phyloP scores from a whole-genome alignment of 176 grass and related monocot species.

The Tillandsia leiboldiana region DNA sequence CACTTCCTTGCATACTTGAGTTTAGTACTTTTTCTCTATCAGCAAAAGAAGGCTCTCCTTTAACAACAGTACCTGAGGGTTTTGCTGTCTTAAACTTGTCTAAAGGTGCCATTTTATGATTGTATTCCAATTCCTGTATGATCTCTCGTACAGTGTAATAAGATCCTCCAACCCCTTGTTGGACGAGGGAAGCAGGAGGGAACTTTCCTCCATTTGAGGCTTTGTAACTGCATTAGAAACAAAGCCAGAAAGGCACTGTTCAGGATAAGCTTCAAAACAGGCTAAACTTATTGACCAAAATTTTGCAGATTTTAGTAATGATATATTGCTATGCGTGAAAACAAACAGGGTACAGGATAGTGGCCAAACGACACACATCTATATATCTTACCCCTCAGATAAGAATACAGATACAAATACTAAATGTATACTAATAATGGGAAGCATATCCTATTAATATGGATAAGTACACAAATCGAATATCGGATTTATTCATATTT shows the following conservation, averaged over 20 bases:
- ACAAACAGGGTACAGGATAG: too few species aligned
- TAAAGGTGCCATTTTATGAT: constrained; percentile 19
- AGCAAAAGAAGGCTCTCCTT: constrained; percentile 3
- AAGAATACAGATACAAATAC: too few species aligned
- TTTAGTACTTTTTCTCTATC: not conserved
- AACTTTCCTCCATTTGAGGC: constrained; percentile 56
- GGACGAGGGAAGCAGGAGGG: constrained; percentile 4
- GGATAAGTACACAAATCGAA: too few species aligned
- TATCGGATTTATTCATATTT: too few species aligned
- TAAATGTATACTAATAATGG: too few species aligned
- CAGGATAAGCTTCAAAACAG: constrained; percentile 4
- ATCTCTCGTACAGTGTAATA: constrained; percentile 40
- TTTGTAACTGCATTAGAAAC: constrained; percentile 46
- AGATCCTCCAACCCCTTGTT: constrained; percentile 29
- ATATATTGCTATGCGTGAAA: too few species aligned
- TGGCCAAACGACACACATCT: too few species aligned
- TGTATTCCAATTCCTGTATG: constrained; percentile 53
- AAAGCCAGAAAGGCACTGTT: constrained; percentile 1
- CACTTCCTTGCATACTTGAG: not conserved
- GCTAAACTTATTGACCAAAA: too few species aligned
- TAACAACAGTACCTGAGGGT: constrained; percentile 10
- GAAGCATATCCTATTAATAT: too few species aligned
- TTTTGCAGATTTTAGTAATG: too few species aligned
- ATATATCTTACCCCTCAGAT: too few species aligned
- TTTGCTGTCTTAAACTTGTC: constrained; percentile 12